These are phyloP conservation scores for Candida adriatica DNA, from an alignment of 805 yeast species.

Conservation along the genomic window DNA sequence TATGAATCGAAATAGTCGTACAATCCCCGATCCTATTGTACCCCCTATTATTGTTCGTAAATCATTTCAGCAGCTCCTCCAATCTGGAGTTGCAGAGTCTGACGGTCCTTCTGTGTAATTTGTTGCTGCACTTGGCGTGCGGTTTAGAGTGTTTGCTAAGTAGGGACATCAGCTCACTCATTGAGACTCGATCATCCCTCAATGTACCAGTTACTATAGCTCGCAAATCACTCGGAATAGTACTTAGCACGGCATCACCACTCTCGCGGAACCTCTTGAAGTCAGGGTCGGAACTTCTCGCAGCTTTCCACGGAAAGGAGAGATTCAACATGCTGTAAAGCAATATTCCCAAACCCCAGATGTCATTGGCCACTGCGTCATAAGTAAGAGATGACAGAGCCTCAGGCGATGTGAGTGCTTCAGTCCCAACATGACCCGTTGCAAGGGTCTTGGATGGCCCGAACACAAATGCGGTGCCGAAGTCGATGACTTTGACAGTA, in stretches of 20 bases:
- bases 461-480: constrained; percentile 80
- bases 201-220: constrained; percentile 1
- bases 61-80: background rate
- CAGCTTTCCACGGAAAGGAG: constrained; percentile 43
- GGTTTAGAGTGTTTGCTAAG: background rate
- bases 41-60: background rate
- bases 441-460: constrained; percentile 50
- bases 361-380: constrained; percentile 72
- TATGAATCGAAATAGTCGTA: background rate
- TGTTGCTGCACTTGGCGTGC: constrained; percentile 4
- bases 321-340: constrained; percentile 66
- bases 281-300: constrained; percentile 27
- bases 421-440: constrained; percentile 85
- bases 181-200: constrained; percentile 11
- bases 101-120: constrained; percentile 5
- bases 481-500: constrained; percentile 78
- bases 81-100: constrained; percentile 1
- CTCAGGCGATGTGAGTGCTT: constrained; percentile 90
- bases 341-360: constrained; percentile 88
- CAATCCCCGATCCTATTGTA: background rate
- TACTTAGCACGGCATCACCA: background rate
- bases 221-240: constrained; percentile 7
- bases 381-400: constrained; percentile 61
- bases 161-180: constrained; percentile 4
- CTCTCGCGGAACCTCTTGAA: constrained; percentile 13